These are phyloP conservation scores for Podila horticola DNA, from an alignment of 192 early-diverging fungal species.

Conservation along the genomic window DNA sequence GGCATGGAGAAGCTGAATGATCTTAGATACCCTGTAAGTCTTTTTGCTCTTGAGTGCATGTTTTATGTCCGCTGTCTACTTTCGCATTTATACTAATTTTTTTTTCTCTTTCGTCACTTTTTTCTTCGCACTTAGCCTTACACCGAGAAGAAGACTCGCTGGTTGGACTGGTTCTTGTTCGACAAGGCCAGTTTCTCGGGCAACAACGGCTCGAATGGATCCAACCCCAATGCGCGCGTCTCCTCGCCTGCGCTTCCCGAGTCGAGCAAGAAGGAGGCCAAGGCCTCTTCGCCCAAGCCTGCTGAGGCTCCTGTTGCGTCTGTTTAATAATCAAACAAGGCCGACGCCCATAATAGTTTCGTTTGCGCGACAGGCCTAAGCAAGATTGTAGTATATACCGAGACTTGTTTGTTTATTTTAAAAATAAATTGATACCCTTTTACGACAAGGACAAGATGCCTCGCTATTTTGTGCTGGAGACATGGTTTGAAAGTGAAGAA, in stretches of 20 bases:
- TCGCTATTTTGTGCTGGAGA: no score
- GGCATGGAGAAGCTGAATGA: constrained; percentile 48
- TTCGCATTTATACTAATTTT: not conserved
- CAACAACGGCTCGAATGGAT: constrained; percentile 2
- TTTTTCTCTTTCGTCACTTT: not conserved
- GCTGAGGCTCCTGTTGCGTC: not conserved
- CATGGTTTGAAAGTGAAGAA: no score
- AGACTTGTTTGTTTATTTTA: no score
- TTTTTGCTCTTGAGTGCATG: not conserved
- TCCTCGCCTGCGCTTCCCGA: constrained; percentile 25
- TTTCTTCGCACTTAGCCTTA: constrained; percentile 28
- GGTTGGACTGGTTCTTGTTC: constrained; percentile 49
- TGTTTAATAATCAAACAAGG: no score
- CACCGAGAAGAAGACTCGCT: constrained; percentile 51
- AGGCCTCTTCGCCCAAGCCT: not conserved
- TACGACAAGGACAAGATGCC: no score
- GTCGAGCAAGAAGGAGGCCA: not conserved
- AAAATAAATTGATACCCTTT: no score
- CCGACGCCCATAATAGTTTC: no score
- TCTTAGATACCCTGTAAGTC: constrained; percentile 48
- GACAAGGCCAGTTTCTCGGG: constrained; percentile 45
- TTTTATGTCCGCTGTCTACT: not conserved
- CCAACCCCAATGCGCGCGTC: constrained; percentile 14
- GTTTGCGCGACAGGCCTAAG: no score
- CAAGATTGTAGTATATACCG: no score